phyloP scores from a whole-genome alignment of 1,139 yeast species.

The Pichia sp. region DNA sequence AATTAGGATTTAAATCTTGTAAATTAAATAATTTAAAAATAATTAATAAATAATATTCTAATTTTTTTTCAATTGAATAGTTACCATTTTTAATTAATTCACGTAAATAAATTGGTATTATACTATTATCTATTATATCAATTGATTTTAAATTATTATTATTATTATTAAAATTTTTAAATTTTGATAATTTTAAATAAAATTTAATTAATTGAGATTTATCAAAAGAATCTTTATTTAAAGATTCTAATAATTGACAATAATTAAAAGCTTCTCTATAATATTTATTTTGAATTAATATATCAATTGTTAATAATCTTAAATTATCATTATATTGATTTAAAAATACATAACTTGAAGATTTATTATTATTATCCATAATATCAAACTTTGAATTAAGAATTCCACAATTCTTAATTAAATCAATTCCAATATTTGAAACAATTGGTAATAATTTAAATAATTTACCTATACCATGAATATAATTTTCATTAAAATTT shows the following conservation, averaged over 20 bases:
- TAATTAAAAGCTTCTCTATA: constrained; percentile 8
- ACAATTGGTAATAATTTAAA: constrained; percentile 6
- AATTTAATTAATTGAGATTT: constrained; percentile 1
- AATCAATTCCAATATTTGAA: constrained; percentile 7
- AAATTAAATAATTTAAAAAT: constrained; percentile 5
- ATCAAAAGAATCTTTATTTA: neutral
- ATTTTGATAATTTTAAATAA: constrained; percentile 9
- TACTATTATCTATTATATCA: constrained; percentile 4
- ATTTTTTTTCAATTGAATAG: constrained; percentile 4
- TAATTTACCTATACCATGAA: constrained; percentile 12
- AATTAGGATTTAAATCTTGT: neutral
- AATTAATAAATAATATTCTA: constrained; percentile 10
- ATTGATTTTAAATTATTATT: neutral
- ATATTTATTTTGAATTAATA: constrained; percentile 5
- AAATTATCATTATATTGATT: constrained; percentile 9
- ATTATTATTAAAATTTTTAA: neutral
- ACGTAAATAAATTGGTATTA: constrained; percentile 9
- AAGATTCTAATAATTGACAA: neutral
- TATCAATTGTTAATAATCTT: constrained; percentile 12
- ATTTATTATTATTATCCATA: neutral
- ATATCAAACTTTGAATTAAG: neutral
- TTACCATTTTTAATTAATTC: constrained; percentile 5
- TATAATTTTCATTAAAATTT: constrained; percentile 2
- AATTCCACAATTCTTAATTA: constrained; percentile 16
- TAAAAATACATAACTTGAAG: neutral